phyloP scores from a whole-genome alignment of 805 yeast species.

The Candida michaelii region DNA sequence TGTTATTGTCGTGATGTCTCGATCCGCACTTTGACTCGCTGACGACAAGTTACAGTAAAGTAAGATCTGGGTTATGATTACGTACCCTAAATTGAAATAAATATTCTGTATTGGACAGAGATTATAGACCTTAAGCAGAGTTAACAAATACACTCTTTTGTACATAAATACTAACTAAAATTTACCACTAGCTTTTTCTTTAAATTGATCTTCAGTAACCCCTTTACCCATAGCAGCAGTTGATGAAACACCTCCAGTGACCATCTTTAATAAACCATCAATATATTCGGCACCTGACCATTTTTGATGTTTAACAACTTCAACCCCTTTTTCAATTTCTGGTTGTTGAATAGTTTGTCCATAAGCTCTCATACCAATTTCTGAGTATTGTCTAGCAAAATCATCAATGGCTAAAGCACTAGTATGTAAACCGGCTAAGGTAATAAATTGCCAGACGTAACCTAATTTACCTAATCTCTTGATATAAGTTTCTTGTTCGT shows the following conservation, averaged over 20 bases:
- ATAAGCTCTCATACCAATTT: conserved; percentile 93
- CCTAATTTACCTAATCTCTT: conserved; percentile 83
- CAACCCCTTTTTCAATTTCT: conserved; percentile 87
- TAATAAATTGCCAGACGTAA: conserved; percentile 96
- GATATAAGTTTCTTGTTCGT: conserved; percentile 90
- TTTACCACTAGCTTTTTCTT: conserved; percentile 30
- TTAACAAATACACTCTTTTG: background rate
- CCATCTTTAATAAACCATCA: conserved; percentile 84
- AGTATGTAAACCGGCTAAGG: conserved; percentile 95
- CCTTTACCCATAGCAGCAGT: conserved; percentile 99
- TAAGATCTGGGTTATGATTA: no score
- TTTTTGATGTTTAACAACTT: conserved; percentile 95
- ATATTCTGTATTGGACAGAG: no score
- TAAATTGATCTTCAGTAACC: conserved; percentile 96
- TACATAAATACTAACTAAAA: conserved; percentile 8
- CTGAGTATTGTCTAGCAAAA: conserved; percentile 74
- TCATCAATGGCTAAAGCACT: conserved; percentile 89
- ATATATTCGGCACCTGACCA: conserved; percentile 99
- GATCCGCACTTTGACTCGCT: no score
- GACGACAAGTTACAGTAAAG: no score
- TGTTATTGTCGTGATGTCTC: no score
- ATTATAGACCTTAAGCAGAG: no score
- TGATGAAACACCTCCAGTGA: conserved; percentile 90
- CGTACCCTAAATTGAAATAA: no score
- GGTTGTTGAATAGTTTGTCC: conserved; percentile 83